Base-by-base conservation (phyloP, 2,329 filamentous ascomycete species). In the Sporothrix mexicana region DNA sequence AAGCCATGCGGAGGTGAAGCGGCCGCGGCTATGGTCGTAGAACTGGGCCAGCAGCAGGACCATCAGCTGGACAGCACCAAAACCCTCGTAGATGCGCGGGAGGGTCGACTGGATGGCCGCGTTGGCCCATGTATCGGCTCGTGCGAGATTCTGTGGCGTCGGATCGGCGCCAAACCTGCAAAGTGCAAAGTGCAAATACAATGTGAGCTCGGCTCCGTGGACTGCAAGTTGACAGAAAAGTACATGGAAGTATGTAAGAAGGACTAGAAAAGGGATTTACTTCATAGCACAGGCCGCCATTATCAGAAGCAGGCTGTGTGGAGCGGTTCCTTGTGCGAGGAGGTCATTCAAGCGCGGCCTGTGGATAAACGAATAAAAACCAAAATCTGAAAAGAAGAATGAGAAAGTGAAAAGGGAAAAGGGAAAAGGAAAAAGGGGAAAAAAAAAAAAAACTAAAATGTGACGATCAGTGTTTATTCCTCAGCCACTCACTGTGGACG, bases 361-460 rank as follows among this genome's bases (percentile, higher is more conserved):
- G 73, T 74, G 73, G 17, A 74, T 67, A 51, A 74, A 74, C 6
- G 73, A 45, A 45, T 73, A 73, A 49, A 57, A 74, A 1, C 73
- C 73, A 69, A 73, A 74, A 66, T 61, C 55, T 61, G 55, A 9
- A 12, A 20, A 25, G 12, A n/a, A n/a, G n/a, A n/a, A n/a, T n/a
- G n/a, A n/a, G n/a, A n/a, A n/a, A n/a, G n/a, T n/a, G n/a, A n/a
- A n/a, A n/a, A n/a, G n/a, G n/a, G n/a, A n/a, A n/a, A n/a, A n/a
- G n/a, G n/a, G n/a, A n/a, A n/a, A n/a, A n/a, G n/a, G n/a, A n/a
- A n/a, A n/a, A n/a, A n/a, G n/a, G n/a, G n/a, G n/a, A n/a, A n/a
- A n/a, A n/a, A n/a, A n/a, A n/a, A n/a, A n/a, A n/a, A n/a, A n/a
- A n/a, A n/a, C n/a, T n/a, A n/a, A n/a, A n/a, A n/a, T n/a, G n/a